Base-by-base conservation (phyloP, 176 grass and related monocot species). In the Calamus simplicifolius region DNA sequence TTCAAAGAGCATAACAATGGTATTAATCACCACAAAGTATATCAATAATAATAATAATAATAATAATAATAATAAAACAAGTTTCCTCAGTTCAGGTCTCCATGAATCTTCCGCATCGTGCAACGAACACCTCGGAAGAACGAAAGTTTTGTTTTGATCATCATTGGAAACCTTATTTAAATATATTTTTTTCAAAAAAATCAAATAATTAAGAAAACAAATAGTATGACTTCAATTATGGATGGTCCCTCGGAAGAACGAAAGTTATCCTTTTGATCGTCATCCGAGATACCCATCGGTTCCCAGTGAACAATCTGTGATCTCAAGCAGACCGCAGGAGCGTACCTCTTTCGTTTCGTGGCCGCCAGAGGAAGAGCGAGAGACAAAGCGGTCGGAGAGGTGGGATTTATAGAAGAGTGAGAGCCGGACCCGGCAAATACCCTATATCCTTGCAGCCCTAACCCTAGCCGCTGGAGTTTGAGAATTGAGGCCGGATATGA, bases 81-180 rank as follows among this genome's bases (percentile, higher is more conserved):
- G 57, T 59, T 16, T 59, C 57, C 57, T 59, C 57, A 59, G 57
- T 59, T 59, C 57, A 59, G 57, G 57, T 59, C 57, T 59, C 57
- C 57, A 59, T 59, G 57, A 59, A 59, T 30, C 57, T 29, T 59
- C 57, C 27, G 57, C 57, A 59, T 7, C 30, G 57, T 16, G 6
- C 18, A 59, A 6, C 0, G 30, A 59, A 26, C 16, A 16, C 14
- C 57, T 59, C 57, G 26, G 57, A 59, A 59, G 57, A 59, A 59
- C 57, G 57, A 59, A 59, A 59, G 57, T 59, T 59, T 30, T 59
- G 4, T 16, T 10, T 59, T 59, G 26, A 59, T 59, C 57, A 59
- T 59, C 57, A 31, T 18, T 16, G 26, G 57, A 59, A 16, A 59
- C 57, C 4, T 8, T 29, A 35, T 54, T 54, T 4, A 59, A 30